Percentiles rank a stretch among this genome's conserved stretches.
These are phyloP conservation scores for Rhypophila decipiens DNA, from an alignment of 495 filamentous ascomycete species.

Conservation along the genomic window DNA sequence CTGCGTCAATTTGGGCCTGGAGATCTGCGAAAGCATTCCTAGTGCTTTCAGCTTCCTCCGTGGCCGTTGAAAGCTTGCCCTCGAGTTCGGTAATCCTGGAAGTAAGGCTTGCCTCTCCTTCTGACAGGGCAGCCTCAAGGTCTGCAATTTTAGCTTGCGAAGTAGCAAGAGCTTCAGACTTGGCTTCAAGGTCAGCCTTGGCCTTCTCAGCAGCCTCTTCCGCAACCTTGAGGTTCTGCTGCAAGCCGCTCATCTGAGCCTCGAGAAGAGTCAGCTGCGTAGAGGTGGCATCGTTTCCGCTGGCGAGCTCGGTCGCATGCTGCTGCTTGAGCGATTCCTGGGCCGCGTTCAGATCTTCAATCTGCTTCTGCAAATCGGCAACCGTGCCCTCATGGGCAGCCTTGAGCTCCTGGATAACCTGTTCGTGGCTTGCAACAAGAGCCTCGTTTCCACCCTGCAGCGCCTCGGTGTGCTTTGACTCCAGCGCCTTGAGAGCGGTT, in stretches of 20 bases:
- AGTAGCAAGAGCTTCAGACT: conserved; percentile 23
- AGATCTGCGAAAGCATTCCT: conserved; percentile 33
- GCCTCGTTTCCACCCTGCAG: conserved; percentile 29
- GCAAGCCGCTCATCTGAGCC: conserved; percentile 36
- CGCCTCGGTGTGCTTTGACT: conserved; percentile 36
- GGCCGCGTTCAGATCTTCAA: conserved; percentile 34
- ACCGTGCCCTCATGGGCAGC: conserved; percentile 30
- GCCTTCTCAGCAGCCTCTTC: conserved; percentile 30
- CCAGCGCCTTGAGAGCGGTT: conserved; percentile 30
- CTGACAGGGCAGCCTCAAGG: conserved; percentile 31
- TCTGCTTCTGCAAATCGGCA: conserved; percentile 37
- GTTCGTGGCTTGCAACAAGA: conserved; percentile 26
- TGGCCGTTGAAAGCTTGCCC: conserved; percentile 28
- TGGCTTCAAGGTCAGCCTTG: conserved; percentile 32
- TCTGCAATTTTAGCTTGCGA: conserved; percentile 30
- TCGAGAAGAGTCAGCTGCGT: conserved; percentile 34
- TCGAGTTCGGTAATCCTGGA: conserved; percentile 32
- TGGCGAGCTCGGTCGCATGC: conserved; percentile 23
- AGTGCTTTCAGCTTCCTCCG: conserved; percentile 30
- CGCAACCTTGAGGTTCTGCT: conserved; percentile 26
- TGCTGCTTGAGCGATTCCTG: conserved; percentile 18
- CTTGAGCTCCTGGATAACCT: conserved; percentile 35
- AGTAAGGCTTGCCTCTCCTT: too few species aligned
- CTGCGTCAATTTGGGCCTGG: conserved; percentile 33
- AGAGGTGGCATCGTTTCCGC: conserved; percentile 22